Conservation (phyloP, 768 basidiomycete species). For the Russula emetica region DNA sequence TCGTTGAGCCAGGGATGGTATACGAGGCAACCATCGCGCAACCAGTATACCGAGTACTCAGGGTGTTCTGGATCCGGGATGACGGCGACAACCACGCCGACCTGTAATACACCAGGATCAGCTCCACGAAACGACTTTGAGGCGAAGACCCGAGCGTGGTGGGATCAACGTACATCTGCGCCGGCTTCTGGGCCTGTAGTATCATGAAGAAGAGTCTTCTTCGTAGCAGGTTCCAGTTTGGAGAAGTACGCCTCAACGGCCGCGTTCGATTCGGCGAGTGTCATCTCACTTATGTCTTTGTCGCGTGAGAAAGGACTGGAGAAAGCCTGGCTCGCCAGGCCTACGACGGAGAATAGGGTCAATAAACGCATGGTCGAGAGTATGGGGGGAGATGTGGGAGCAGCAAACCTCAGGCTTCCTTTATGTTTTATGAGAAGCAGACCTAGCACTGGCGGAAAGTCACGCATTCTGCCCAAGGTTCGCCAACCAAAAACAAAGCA, state of each 20-base stretch:
- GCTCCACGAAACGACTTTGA: neutral
- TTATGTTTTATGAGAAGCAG: neutral
- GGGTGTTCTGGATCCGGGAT: constrained; percentile 22
- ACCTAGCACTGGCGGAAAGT: neutral
- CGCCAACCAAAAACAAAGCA: neutral
- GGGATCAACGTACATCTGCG: constrained; percentile 18
- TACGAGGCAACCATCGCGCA: constrained; percentile 21
- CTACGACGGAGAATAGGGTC: constrained; percentile 5
- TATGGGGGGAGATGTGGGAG: neutral
- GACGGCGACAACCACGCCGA: constrained; percentile 8
- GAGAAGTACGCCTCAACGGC: constrained; percentile 17
- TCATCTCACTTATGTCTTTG: constrained; percentile 12
- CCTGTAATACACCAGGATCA: constrained; percentile 15
- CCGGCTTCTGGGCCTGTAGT: constrained; percentile 23
- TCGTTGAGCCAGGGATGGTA: constrained; percentile 25
- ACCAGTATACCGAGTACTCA: constrained; percentile 22
- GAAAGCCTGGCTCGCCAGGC: constrained; percentile 10
- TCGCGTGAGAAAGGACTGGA: constrained; percentile 1
- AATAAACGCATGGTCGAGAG: constrained; percentile 11
- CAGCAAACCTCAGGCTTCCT: neutral
- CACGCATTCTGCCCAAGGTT: neutral
- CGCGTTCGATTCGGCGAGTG: constrained; percentile 4
- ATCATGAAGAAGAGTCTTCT: constrained; percentile 13
- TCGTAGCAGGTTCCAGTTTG: constrained; percentile 12
- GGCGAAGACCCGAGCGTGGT: no score